Evolutionary conservation across 768 basidiomycete genomes (phyloP).

Genomic region (Tricholomella constricta): DNA sequence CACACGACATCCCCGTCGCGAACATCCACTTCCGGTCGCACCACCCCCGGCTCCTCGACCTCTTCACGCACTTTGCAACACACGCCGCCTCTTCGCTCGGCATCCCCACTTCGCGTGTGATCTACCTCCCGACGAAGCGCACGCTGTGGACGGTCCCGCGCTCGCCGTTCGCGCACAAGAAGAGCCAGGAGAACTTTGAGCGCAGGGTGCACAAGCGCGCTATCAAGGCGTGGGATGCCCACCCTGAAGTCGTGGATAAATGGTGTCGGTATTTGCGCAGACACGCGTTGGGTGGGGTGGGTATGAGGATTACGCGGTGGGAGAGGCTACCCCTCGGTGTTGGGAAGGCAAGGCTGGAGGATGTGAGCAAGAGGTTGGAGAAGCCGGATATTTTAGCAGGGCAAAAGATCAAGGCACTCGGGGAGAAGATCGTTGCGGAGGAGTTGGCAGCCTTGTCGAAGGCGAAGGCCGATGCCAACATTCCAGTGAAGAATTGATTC

Average conservation of each 20-base stretch:
- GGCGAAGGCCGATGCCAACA: not conserved
- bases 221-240: constrained; percentile 90
- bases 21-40: constrained; percentile 83
- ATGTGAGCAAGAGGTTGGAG: constrained; percentile 28
- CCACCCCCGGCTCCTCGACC: constrained; percentile 62
- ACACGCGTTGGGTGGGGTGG: constrained; percentile 84
- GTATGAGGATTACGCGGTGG: constrained; percentile 81
- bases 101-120: constrained; percentile 71
- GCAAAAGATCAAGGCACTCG: constrained; percentile 28
- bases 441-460: constrained; percentile 18
- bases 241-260: constrained; percentile 72
- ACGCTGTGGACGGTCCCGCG: constrained; percentile 84
- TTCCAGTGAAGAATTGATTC: not conserved
- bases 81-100: constrained; percentile 86
- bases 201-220: constrained; percentile 78
- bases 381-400: constrained; percentile 10
- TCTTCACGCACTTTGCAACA: constrained; percentile 81
- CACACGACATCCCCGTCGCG: constrained; percentile 77
- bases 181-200: constrained; percentile 94
- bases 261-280: constrained; percentile 80
- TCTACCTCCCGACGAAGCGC: constrained; percentile 71
- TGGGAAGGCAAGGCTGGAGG: constrained; percentile 30
- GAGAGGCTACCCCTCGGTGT: constrained; percentile 61
- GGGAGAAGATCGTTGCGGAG: constrained; percentile 32
- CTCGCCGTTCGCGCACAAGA: constrained; percentile 90